phyloP scores from a whole-genome alignment of 1,284 basidiomycete species.

The Austroboletus niveus region DNA sequence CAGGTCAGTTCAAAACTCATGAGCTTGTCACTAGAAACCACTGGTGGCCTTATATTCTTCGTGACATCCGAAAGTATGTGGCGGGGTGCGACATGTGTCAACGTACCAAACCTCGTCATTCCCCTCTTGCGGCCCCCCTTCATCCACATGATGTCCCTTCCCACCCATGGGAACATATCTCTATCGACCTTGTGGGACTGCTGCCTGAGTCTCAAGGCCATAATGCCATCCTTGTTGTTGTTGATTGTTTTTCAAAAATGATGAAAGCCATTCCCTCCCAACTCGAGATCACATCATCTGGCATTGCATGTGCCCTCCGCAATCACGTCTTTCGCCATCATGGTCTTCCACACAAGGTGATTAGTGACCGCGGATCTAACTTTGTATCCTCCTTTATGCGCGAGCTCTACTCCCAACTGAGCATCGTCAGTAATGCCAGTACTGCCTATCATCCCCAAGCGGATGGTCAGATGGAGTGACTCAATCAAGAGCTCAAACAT shows the following conservation, averaged over 20 bases:
- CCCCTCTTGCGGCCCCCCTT: background rate
- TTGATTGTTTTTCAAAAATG: background rate
- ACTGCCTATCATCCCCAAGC: too few relatives aligned
- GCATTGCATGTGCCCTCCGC: too few relatives aligned
- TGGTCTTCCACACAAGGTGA: too few relatives aligned
- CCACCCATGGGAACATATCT: background rate
- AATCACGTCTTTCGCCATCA: too few relatives aligned
- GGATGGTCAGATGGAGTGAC: too few relatives aligned
- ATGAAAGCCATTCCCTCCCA: background rate
- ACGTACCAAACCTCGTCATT: conserved; percentile 19
- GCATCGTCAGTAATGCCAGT: too few relatives aligned
- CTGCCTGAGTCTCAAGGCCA: background rate
- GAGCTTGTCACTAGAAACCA: conserved; percentile 37
- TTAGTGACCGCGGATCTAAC: too few relatives aligned
- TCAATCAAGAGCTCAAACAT: too few relatives aligned
- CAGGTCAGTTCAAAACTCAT: conserved; percentile 37
- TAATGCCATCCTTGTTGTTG: background rate
- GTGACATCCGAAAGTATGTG: conserved; percentile 35
- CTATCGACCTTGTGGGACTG: background rate
- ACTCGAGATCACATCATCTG: too few relatives aligned
- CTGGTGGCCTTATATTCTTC: conserved; percentile 43
- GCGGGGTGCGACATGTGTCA: conserved; percentile 40
- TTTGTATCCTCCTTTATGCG: too few relatives aligned
- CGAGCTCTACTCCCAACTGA: too few relatives aligned
- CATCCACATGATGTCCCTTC: background rate